Base-by-base conservation (phyloP, 2,329 filamentous ascomycete genomes). In the Leptographium lundbergii region DNA sequence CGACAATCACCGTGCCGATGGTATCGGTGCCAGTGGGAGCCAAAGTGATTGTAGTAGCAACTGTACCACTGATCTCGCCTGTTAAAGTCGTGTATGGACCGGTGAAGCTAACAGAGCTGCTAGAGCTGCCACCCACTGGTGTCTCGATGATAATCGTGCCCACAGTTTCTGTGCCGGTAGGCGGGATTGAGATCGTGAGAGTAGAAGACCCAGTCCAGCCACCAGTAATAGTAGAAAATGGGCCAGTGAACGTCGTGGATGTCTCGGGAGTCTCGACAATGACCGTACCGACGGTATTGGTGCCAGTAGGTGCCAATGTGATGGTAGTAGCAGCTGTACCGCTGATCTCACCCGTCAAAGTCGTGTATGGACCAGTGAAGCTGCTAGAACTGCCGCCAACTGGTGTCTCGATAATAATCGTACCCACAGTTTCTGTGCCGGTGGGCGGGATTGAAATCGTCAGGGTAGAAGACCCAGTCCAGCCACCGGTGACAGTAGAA, bases 361-460 rank as follows among this genome's bases (percentile, higher is more conserved):
- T 64, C 0, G 63, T 63, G 54, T 61, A 65, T 0, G 63, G 61
- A 4, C 62, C 62, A 13, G 63, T 62, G 53, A 64, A 65, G 2
- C 53, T 25, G 22, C 36, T 39, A 10, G 29, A 32, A 11, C 36
- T 39, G 36, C 36, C 17, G 36, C 4, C 17, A 6, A 14, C 17
- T 3, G 60, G 60, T 1, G 29, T 48, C 45, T 62, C 57, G 22
- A 64, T 24, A 47, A 63, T 60, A 1, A 64, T 56, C 1, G 63
- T 64, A 5, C 63, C 63, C 4, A 59, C 56, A 9, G 45, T 51
- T n/a, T 6, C 60, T 6, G 57, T 53, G 47, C 57, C 55, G 4
- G 59, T 51, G 22, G 62, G 63, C 5, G 57, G 56, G 0, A 64
- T 19, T 4, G 63, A 61, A 2, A 62, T 2, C 7, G 60, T 62